phyloP scores from a whole-genome alignment of 2,329 filamentous ascomycete species.

The Cyclaneusma minus region DNA sequence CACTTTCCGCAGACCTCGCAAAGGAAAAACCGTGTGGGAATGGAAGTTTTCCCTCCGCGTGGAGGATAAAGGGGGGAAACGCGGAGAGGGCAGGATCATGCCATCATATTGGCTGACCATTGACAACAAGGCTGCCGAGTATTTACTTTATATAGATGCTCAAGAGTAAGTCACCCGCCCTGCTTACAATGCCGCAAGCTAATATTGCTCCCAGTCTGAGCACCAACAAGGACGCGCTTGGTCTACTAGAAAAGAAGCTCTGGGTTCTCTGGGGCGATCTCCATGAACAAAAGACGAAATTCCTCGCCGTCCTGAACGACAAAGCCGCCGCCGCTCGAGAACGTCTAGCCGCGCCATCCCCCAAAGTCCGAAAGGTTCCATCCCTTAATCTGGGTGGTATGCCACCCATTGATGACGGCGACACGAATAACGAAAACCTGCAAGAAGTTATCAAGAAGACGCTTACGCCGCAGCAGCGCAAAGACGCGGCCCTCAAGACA shows the following conservation, averaged over 20 bases:
- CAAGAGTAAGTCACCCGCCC: constrained; percentile 27
- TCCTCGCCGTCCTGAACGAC: too few relatives aligned
- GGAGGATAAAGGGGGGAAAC: constrained; percentile 42
- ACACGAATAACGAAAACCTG: too few relatives aligned
- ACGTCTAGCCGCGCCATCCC: too few relatives aligned
- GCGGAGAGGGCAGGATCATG: constrained; percentile 18
- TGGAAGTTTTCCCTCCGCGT: constrained; percentile 74
- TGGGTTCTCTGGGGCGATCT: constrained; percentile 78
- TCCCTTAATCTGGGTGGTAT: too few relatives aligned
- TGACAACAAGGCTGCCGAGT: constrained; percentile 38
- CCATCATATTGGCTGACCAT: constrained; percentile 53
- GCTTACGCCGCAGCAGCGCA: too few relatives aligned
- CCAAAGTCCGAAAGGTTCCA: too few relatives aligned
- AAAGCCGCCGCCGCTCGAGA: too few relatives aligned
- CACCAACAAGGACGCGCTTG: constrained; percentile 30
- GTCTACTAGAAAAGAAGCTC: constrained; percentile 48
- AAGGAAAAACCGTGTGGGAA: constrained; percentile 40
- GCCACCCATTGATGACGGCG: too few relatives aligned
- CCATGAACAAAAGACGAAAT: constrained; percentile 47
- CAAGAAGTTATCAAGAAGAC: too few relatives aligned
- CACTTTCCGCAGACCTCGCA: not conserved
- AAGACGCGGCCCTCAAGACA: too few relatives aligned
- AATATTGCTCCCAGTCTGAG: constrained; percentile 32
- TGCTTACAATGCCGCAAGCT: constrained; percentile 3
- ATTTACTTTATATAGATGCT: constrained; percentile 37